Conservation (phyloP, 129 eudicot species). For the Artemisia argyi region DNA sequence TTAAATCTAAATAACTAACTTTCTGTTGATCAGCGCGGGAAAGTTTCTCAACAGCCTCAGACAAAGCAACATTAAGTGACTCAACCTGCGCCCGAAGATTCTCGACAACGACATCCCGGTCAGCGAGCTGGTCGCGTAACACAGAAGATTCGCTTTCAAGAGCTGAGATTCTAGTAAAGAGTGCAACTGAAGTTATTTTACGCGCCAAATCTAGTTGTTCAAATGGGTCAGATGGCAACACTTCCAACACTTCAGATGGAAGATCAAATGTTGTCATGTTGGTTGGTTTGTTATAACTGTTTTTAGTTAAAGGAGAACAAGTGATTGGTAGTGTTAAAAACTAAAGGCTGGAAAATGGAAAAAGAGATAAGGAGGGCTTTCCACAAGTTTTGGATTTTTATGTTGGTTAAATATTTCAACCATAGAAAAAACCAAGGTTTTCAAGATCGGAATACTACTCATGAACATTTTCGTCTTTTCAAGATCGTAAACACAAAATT, state of each 20-base stretch:
- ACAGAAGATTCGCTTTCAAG: conserved; percentile 75
- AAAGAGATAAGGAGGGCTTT: conserved; percentile 32
- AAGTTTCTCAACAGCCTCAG: conserved; percentile 52
- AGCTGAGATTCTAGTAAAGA: conserved; percentile 80
- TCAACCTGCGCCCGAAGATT: conserved; percentile 70
- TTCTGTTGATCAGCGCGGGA: conserved; percentile 62
- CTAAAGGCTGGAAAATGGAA: conserved; percentile 25
- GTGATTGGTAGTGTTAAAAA: conserved; percentile 3
- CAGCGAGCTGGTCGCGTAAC: conserved; percentile 60
- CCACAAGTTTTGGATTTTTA: conserved; percentile 15
- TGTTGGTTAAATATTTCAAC: too few species aligned
- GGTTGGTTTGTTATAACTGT: not conserved
- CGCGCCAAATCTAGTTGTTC: conserved; percentile 95
- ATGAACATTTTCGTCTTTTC: too few species aligned
- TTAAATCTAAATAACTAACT: conserved; percentile 31
- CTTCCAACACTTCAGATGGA: conserved; percentile 69
- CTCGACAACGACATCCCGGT: conserved; percentile 55
- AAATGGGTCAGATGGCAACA: conserved; percentile 87
- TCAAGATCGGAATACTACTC: too few species aligned
- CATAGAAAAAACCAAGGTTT: too few species aligned
- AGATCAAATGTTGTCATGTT: conserved; percentile 63
- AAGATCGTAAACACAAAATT: too few species aligned
- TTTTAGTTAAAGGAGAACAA: conserved; percentile 8
- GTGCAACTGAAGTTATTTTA: conserved; percentile 97
- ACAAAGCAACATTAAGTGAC: conserved; percentile 58